Percentiles rank a stretch among this genome's conserved stretches.
phyloP scores from a whole-genome alignment of 306 rosid genomes.

The Begonia masoniana region DNA sequence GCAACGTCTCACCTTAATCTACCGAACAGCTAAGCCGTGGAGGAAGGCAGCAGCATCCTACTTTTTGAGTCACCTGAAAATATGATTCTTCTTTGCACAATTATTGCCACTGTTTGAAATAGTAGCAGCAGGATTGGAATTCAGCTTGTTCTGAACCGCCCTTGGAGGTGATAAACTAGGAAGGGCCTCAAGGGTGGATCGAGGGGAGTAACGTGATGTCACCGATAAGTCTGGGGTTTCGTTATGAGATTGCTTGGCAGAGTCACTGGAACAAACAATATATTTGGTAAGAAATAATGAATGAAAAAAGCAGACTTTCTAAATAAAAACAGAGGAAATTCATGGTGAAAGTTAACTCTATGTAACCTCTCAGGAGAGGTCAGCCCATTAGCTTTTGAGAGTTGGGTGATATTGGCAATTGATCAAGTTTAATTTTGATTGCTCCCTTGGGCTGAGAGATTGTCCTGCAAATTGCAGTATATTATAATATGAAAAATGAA shows the following conservation, averaged over 20 bases:
- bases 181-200: constrained; percentile 25
- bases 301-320: constrained; percentile 13
- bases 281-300: constrained; percentile 13
- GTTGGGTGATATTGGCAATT: constrained; percentile 19
- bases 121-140: constrained; percentile 5
- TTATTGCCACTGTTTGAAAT: neutral
- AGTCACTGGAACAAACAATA: constrained; percentile 21
- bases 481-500: constrained; percentile 8
- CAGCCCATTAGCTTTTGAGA: constrained; percentile 25
- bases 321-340: neutral
- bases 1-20: neutral
- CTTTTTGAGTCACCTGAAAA: neutral
- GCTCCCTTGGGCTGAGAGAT: constrained; percentile 38
- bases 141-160: constrained; percentile 10
- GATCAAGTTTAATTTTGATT: constrained; percentile 29
- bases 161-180: constrained; percentile 16
- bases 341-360: constrained; percentile 4
- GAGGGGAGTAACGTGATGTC: constrained; percentile 22
- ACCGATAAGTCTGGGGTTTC: constrained; percentile 23
- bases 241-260: constrained; percentile 19
- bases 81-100: neutral
- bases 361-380: constrained; percentile 23
- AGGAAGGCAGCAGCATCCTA: neutral
- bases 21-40: neutral
- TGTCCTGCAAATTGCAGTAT: constrained; percentile 34